Conservation (phyloP, 2,329 filamentous ascomycete genomes). For the Botryosphaeria dothidea region DNA sequence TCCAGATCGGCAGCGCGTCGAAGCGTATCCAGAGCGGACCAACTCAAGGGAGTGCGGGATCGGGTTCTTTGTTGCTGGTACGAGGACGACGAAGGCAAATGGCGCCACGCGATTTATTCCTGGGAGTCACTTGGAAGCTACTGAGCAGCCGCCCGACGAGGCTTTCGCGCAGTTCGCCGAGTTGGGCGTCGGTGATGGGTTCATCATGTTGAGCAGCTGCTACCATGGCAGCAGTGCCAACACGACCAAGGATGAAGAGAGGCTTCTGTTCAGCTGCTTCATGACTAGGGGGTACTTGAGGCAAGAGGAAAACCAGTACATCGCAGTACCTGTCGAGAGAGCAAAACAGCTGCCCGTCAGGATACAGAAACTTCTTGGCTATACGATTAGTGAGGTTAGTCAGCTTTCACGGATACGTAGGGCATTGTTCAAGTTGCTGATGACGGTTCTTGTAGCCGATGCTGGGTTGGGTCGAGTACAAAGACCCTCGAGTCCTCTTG, state of each 20-base stretch:
- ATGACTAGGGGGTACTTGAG: conserved; percentile 36
- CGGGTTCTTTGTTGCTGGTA: conserved; percentile 39
- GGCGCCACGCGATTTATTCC: conserved; percentile 42
- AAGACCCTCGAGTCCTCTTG: neutral
- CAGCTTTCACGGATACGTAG: too few relatives aligned
- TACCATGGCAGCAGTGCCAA: conserved; percentile 40
- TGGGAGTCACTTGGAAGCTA: conserved; percentile 33
- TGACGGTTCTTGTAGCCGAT: neutral
- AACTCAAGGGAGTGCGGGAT: conserved; percentile 29
- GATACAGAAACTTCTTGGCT: conserved; percentile 25
- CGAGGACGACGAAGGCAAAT: conserved; percentile 32
- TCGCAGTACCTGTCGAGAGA: conserved; percentile 30
- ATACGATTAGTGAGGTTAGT: conserved; percentile 22
- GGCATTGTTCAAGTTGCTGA: too few relatives aligned
- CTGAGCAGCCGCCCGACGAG: neutral
- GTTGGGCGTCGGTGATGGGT: conserved; percentile 37
- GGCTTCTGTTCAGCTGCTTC: conserved; percentile 37
- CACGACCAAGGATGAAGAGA: conserved; percentile 32
- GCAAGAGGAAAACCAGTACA: conserved; percentile 44
- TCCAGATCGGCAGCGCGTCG: conserved; percentile 22
- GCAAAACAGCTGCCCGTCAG: conserved; percentile 24
- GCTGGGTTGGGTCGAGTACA: conserved; percentile 3
- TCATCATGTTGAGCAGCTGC: conserved; percentile 37
- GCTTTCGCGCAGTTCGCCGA: conserved; percentile 25
- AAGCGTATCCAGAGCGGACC: conserved; percentile 17